Evolutionary conservation across 805 yeast species (phyloP), one percentile per base, ranked within the genome.

Genomic region (Zygoascus ofunaensis): DNA sequence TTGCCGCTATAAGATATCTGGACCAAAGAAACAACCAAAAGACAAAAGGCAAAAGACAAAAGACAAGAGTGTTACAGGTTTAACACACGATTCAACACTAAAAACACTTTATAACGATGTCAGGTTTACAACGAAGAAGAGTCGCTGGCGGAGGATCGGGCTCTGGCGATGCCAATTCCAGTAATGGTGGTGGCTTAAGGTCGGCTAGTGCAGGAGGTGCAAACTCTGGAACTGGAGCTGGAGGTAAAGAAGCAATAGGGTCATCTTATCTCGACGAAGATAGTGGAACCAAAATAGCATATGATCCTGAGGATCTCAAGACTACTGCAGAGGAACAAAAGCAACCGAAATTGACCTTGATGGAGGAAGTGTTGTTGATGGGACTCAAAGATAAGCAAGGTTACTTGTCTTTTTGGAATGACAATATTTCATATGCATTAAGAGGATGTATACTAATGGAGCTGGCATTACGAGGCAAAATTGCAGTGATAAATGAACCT

Each of bases 361-460:
- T 92, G 96, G 98, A 92, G 64, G 98, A 92, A 65, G 96, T 92
- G 4, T 69, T 92, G 52, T 72, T 92, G 50, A 75, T 92, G 69
- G 98, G 98, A 4, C 73, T 92, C 52, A 89, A 90, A 59, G 97
- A 92, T 65, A 83, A 84, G 55, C 97, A 92, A 28, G 98, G 98
- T 10, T 87, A 90, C 63, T 71, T 92, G 37, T 87, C 96, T 23
- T 92, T 92, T 66, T 92, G 98, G 98, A 92, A 92, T 61, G 98
- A 92, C 65, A 89, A 87, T 64, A 89, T 92, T 44, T 87, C 97
- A 20, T 92, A 92, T 66, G 95, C 97, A 1, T 72, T 92, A 48
- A 79, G 98, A 56, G 98, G 98, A 10, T 83, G 96, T 61, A 90
- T 92, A 48, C 59, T 92, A 43, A 74, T 92, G 61, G 98, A 92